Evolutionary conservation across 441 rosid genomes (phyloP), one percentile per base, ranked within the genome.

Genomic region (Erodium moschatum): DNA sequence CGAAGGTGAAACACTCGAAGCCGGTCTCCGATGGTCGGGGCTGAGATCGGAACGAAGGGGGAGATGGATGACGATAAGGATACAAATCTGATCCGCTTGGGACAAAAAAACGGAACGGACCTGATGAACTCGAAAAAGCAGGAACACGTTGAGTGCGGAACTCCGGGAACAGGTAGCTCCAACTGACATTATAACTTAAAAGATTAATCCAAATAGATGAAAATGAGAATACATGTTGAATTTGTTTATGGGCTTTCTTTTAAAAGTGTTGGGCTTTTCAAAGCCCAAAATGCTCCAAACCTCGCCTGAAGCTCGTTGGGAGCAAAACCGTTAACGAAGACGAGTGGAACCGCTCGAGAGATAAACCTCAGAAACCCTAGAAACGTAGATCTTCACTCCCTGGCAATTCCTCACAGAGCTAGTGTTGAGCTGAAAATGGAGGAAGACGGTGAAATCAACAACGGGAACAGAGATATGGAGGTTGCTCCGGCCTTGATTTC

Each of bases 401-500:
- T 11, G 15, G 72, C 0, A 58, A 68, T 65, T 38, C 21, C 38
- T 52, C 60, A 15, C 60, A 52, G 60, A 2, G 13, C 48, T 11
- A 42, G 13, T 42, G 13, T 42, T 42, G 10, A 52, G 9, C 60
- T n/a, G 67, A 73, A 71, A 67, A 82, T 84, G 90, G 88, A 86
- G 70, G 96, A 85, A 75, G 86, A 82, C 64, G 82, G 72, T 64
- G 87, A 83, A 15, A 52, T 4, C 20, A 15, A 52, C 60, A 15
- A 52, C 60, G 77, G 12, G 69, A 82, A 78, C 65, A 82, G 67
- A 71, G 88, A 86, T 10, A 54, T 73, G 9, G 95, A 87, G 74
- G 89, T 85, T 40, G 91, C 97, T 72, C 94, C 96, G 6, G 96
- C 98, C 42, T 80, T 91, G 21, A 75, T 88, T 24, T 64, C 89